phyloP scores from a whole-genome alignment of 2,329 filamentous ascomycete genomes.

The Talaromyces sp. region DNA sequence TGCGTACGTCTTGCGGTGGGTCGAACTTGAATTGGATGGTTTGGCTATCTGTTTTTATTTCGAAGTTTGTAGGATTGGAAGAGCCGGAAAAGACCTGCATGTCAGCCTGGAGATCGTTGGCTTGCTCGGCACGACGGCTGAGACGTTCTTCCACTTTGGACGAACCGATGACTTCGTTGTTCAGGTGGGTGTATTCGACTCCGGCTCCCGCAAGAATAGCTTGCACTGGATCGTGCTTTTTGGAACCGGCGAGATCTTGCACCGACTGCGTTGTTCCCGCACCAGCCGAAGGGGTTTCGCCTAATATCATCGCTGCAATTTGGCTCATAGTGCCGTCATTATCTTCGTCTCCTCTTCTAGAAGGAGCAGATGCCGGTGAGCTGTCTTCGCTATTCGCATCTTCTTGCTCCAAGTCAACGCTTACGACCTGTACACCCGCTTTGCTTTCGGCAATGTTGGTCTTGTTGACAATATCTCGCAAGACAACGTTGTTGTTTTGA shows the following conservation, averaged over 20 bases:
- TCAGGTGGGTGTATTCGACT: constrained; percentile 93
- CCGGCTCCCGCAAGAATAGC: constrained; percentile 84
- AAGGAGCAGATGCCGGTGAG: constrained; percentile 3
- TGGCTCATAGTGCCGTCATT: constrained; percentile 68
- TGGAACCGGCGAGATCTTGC: constrained; percentile 25
- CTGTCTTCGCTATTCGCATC: constrained; percentile 38
- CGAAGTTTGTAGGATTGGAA: neutral
- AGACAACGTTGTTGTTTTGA: constrained; percentile 69
- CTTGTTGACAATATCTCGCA: constrained; percentile 96
- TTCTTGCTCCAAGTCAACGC: constrained; percentile 64
- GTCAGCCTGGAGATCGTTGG: constrained; percentile 26
- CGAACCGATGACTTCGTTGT: constrained; percentile 87
- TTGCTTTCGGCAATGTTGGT: constrained; percentile 94
- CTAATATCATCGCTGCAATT: constrained; percentile 59
- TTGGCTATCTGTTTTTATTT: constrained; percentile 29
- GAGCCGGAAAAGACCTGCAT: constrained; percentile 28
- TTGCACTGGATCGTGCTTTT: constrained; percentile 68
- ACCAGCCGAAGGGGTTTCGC: constrained; percentile 23
- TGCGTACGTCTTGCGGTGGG: constrained; percentile 68
- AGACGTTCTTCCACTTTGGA: constrained; percentile 87
- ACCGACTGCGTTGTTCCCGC: constrained; percentile 18
- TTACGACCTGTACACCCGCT: constrained; percentile 74
- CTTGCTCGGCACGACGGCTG: constrained; percentile 64
- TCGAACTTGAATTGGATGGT: constrained; percentile 58
- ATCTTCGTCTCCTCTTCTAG: constrained; percentile 38